Evolutionary conservation across 169 alveolate species (phyloP), one percentile per base, ranked within the genome.

Genomic region (Babesia bovis): DNA sequence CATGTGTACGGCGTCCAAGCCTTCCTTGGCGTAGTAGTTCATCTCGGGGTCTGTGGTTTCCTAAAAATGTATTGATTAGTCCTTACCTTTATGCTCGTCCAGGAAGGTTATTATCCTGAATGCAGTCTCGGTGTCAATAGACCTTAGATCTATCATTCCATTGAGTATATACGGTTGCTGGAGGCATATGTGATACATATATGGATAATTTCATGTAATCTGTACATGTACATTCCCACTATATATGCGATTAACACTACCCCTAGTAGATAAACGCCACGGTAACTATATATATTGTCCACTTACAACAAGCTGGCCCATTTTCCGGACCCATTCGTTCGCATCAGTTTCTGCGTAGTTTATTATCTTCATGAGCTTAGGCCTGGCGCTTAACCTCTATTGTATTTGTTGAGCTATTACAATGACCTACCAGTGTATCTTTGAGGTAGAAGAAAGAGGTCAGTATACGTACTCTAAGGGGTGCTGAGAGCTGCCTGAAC

Each of bases 291-390:
- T 6, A 47, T 47, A 47, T 13, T 19, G 0, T 10, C n/a, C 0
- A n/a, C 87, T 44, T 55, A 86, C 92, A 78, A 88, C 79, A 13
- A 90, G 73, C 51, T 94, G 89, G 44, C 95, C 90, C 82, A 93
- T 86, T 65, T 91, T 93, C 70, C 93, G 86, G 25, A 93, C 96
- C 96, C 96, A 93, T 40, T 92, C 96, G 69, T 93, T 92, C 40
- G 94, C 90, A 61, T 93, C 96, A 17, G 94, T 87, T 66, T 93
- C 96, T 9, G 92, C 92, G 26, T 32, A 78, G 15, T 59, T 51
- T 25, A 66, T 56, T 7, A 78, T 44, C 57, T 66, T 68, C 12
- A 69, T 15, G 13, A 78, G 59, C 40, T 78, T 71, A 6, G 55
- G 50, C 13, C 65, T 59, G n/a, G 75, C 67, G 5, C 44, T 67